Evolutionary conservation across 2,329 filamentous ascomycete genomes (phyloP), one percentile per base, ranked within the genome.

Genomic region (Ophiocordyceps camponoti-floridani): DNA sequence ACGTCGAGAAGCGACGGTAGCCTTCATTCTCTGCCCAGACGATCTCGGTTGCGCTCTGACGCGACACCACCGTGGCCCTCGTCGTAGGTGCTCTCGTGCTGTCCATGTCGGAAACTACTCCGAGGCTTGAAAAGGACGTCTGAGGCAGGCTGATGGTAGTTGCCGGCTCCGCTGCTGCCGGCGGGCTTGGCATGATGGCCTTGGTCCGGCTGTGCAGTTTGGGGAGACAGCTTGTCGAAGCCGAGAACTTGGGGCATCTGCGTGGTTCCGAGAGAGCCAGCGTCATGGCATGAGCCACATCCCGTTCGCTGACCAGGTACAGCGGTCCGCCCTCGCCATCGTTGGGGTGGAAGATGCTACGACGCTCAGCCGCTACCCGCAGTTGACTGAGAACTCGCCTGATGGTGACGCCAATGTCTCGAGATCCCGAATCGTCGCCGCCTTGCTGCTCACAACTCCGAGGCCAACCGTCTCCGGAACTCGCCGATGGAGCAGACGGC

Each of bases 141-240:
- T 48, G 52, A 6, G 61, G 59, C 23, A 57, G 19, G 46, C 51
- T 62, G 40, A 63, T 55, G 1, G 60, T 64, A 1, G 56, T 62
- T 4, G 57, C 56, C 41, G 60, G 56, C 40, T 60, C 58, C 14
- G 53, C 54, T 10, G 46, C 41, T 7, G 48, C 50, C 5, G 51
- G 50, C 16, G 49, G 48, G 9, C 51, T 52, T 5, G 54, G 51
- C 13, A 52, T 46, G 30, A 62, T 59, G 1, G 51, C 46, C 11
- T 52, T 53, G 13, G 41, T 45, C 10, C 31, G 44, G 16, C 49
- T 51, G 8, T 56, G 49, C 4, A 56, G 44, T 8, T 46, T 52
- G 30, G 50, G 51, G 5, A 53, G 45, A 12, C 46, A 45, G 3
- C 41, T 46, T 11, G 42, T 43, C 6, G 10, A 38, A 3, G 30